Conservation (phyloP, 1,284 basidiomycete genomes). For the Vanrija pseudolonga region DNA sequence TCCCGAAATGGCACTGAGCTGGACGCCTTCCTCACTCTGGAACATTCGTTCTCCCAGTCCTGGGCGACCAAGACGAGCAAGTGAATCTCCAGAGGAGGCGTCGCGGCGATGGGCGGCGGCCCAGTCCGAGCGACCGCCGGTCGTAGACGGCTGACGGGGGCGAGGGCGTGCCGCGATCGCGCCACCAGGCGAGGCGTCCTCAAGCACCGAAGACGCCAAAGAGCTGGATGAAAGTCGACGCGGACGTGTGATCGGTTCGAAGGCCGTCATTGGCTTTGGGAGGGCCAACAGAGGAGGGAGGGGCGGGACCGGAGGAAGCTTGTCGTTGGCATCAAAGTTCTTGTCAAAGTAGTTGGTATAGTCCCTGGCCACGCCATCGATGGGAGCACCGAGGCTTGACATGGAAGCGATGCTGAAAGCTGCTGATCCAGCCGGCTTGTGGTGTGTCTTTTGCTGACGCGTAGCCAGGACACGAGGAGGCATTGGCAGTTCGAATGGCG, state of each 20-base stretch:
- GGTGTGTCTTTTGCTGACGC: constrained; percentile 24
- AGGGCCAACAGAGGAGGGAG: constrained; percentile 48
- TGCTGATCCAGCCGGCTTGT: constrained; percentile 53
- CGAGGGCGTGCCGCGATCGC: constrained; percentile 3
- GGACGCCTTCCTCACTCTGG: constrained; percentile 55
- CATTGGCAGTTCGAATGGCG: constrained; percentile 7
- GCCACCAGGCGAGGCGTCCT: neutral
- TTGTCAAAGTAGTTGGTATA: constrained; percentile 64
- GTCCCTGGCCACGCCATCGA: constrained; percentile 65
- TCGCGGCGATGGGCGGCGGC: constrained; percentile 59
- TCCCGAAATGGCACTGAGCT: neutral
- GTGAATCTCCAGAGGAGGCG: constrained; percentile 61
- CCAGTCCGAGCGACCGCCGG: constrained; percentile 61
- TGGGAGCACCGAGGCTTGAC: constrained; percentile 69
- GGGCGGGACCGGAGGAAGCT: constrained; percentile 17
- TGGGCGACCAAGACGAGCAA: constrained; percentile 61
- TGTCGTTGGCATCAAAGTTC: constrained; percentile 44
- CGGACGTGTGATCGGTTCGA: neutral
- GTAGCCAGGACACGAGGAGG: neutral
- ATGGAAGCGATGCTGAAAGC: constrained; percentile 72
- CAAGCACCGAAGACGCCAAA: constrained; percentile 27
- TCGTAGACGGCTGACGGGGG: constrained; percentile 52
- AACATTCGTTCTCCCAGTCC: constrained; percentile 87
- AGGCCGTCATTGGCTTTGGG: constrained; percentile 47
- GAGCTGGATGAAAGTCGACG: neutral